Base-by-base conservation (phyloP, 2,329 filamentous ascomycete species). In the Aureobasidium lini region DNA sequence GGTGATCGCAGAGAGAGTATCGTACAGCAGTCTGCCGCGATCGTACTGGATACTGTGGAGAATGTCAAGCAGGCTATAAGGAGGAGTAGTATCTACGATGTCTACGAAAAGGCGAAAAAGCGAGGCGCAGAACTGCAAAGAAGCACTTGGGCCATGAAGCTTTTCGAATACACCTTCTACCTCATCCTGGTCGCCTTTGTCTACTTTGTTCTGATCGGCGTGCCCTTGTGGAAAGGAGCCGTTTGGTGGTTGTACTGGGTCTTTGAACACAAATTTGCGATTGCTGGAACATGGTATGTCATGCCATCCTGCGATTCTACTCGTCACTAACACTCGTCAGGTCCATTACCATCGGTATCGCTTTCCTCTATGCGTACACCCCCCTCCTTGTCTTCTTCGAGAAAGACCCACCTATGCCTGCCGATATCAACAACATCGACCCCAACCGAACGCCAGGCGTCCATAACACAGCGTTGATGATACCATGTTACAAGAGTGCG, bases 401-500 rank as follows among this genome's bases (percentile, higher is more conserved):
- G 48, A 60, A 69, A 1, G 68, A 72, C 36, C 69, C 69, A 29
- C 67, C 69, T 13, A 70, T 71, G 58, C 69, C 66, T 37, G 64
- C 64, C n/a, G 43, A 63, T n/a, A 31, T 50, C 13, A 16, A 47
- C 7, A 53, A 56, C 15, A 50, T 61, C 6, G 61, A 66, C 48
- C 40, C 61, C 5, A 62, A 32, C 18, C 50, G 59, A 43, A 65
- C 60, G n/a, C 64, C 66, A 7, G 67, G 67, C 4, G 70, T 69
- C 1, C 62, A 66, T 2, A 70, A 75, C 42, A 77, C 74, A 0
- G 74, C 74, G 0, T 67, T 78, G 1, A 64, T 79, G 13, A 79
- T 79, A n/a, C 77, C 77, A 11, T 79, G 76, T 63, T 79, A 78
- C 66, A 77, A 77, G 63, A 75, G 76, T 2, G 76, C 71, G 5